A percentile compares a stretch with the other conserved stretches of the same genome.
Evolutionary conservation across 192 early-diverging fungal genomes (phyloP).

Genomic region (Paraglomus brasilianum): DNA sequence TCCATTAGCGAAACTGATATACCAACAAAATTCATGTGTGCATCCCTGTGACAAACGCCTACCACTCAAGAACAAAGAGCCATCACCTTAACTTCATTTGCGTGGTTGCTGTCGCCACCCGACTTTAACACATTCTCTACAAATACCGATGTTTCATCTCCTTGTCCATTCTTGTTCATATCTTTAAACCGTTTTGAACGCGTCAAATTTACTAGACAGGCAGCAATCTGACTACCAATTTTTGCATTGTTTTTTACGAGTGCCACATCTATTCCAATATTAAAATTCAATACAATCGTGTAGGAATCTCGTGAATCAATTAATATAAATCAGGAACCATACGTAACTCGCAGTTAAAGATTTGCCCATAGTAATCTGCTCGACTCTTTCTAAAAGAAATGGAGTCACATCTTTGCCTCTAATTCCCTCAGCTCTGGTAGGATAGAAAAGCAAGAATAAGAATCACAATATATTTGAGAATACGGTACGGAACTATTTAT

Average conservation of each 20-base stretch:
- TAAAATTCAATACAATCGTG: neutral
- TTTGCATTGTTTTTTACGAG: constrained; percentile 90
- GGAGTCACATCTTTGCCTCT: constrained; percentile 90
- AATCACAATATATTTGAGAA: neutral
- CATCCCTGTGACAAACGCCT: too few relatives aligned
- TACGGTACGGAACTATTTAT: neutral
- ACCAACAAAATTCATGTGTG: too few relatives aligned
- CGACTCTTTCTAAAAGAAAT: constrained; percentile 84
- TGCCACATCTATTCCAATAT: constrained; percentile 67
- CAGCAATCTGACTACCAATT: constrained; percentile 80
- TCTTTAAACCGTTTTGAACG: too few relatives aligned
- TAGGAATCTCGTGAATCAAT: constrained; percentile 22
- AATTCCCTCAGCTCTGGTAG: constrained; percentile 55
- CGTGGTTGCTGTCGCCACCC: too few relatives aligned
- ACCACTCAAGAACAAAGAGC: too few relatives aligned
- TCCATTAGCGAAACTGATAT: too few relatives aligned
- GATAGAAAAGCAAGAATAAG: neutral
- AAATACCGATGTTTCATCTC: too few relatives aligned
- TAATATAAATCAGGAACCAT: constrained; percentile 26
- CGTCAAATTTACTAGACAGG: constrained; percentile 37
- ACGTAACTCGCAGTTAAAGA: constrained; percentile 79
- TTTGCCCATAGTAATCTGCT: constrained; percentile 78
- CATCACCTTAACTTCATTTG: too few relatives aligned
- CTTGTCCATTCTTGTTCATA: too few relatives aligned
- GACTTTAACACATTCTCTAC: too few relatives aligned